phyloP scores from a whole-genome alignment of 2,329 filamentous ascomycete genomes.

The Phialocephala sp. region DNA sequence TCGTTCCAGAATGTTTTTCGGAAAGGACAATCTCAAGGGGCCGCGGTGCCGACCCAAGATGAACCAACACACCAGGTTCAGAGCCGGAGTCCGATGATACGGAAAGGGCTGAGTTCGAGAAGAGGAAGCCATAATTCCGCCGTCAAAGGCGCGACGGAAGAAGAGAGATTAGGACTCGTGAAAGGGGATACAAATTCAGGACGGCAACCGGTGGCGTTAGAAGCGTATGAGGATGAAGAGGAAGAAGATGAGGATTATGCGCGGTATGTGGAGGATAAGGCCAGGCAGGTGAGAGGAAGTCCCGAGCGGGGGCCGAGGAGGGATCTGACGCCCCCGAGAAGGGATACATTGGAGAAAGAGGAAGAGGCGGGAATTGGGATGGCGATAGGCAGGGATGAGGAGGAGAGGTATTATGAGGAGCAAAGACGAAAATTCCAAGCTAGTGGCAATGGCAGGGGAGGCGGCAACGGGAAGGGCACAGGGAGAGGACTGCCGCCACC shows the following conservation, averaged over 20 bases:
- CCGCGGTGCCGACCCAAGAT: conserved; percentile 20
- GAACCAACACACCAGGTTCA: conserved; percentile 26
- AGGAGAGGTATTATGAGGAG: conserved; percentile 28
- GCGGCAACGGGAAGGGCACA: not conserved
- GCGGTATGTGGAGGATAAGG: conserved; percentile 23
- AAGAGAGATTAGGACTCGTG: conserved; percentile 84
- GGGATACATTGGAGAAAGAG: conserved; percentile 18
- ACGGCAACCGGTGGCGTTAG: conserved; percentile 20
- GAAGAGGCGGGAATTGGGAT: conserved; percentile 13
- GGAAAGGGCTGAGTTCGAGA: conserved; percentile 45
- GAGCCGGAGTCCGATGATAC: conserved; percentile 45
- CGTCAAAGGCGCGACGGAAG: conserved; percentile 71
- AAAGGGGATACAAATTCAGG: conserved; percentile 63
- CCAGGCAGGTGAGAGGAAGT: conserved; percentile 14
- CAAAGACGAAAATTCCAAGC: conserved; percentile 28
- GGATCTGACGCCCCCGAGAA: conserved; percentile 33
- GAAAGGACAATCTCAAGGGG: conserved; percentile 25
- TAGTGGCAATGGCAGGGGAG: conserved; percentile 8
- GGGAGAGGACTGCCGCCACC: conserved; percentile 7
- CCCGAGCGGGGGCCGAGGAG: conserved; percentile 16
- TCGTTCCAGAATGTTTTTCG: conserved; percentile 86
- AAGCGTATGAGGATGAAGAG: conserved; percentile 34
- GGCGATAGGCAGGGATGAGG: conserved; percentile 15
- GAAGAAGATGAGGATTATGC: conserved; percentile 29
- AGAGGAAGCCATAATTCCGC: conserved; percentile 46